phyloP scores from a whole-genome alignment of 257 asterid genomes.

The Nicotiana tabacum region DNA sequence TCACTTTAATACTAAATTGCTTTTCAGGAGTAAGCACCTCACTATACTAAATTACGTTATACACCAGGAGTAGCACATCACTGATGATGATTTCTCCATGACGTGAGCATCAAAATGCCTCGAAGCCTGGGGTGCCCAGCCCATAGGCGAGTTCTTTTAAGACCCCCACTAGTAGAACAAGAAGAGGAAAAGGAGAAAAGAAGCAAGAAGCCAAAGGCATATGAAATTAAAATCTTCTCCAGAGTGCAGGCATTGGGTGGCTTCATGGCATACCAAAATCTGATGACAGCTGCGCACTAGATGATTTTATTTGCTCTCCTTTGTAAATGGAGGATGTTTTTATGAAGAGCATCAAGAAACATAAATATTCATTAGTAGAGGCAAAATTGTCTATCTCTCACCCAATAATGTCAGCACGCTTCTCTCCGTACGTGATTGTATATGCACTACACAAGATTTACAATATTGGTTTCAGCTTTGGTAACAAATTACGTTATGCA shows the following conservation, averaged over 20 bases:
- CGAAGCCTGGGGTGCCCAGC: too few relatives aligned
- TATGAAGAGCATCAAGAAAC: background rate
- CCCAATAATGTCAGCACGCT: background rate
- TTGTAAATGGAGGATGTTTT: background rate
- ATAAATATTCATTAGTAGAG: background rate
- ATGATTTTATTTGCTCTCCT: background rate
- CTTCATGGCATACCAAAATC: slow-evolving; percentile 1
- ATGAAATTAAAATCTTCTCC: background rate
- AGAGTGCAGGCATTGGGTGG: background rate
- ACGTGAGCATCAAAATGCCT: too few relatives aligned
- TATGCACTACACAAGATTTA: background rate
- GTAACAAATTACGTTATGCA: background rate
- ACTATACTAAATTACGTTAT: too few relatives aligned
- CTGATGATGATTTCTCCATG: too few relatives aligned
- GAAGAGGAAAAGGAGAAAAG: background rate
- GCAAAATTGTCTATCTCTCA: background rate
- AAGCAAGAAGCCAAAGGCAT: background rate
- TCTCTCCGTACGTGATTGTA: background rate
- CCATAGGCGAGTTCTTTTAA: background rate
- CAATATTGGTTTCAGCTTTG: background rate
- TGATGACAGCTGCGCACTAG: background rate
- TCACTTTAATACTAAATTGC: background rate
- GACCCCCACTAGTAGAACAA: background rate
- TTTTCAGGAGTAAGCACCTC: too few relatives aligned
- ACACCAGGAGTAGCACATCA: too few relatives aligned